Percentiles rank a stretch among this genome's conserved stretches.
Evolutionary conservation across 805 yeast genomes (phyloP).

Genomic region (Lachancea nothofagi): DNA sequence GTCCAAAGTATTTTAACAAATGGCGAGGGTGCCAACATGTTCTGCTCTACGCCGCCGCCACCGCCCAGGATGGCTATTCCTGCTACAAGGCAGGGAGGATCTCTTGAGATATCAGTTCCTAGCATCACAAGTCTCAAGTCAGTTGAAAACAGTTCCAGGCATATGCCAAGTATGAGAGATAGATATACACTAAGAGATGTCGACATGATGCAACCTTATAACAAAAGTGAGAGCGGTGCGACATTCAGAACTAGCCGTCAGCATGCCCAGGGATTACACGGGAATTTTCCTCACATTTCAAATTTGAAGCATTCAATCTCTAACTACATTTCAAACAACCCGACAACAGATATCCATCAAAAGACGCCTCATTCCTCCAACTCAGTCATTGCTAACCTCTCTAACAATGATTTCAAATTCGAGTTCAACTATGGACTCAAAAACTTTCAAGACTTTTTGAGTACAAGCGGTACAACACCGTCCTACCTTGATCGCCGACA

Average conservation of each 20-base stretch:
- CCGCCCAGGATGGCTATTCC: constrained; percentile 78
- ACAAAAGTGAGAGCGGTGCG: constrained; percentile 2
- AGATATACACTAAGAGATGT: constrained; percentile 26
- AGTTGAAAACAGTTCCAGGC: constrained; percentile 2
- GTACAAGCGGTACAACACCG: neutral
- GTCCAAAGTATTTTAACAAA: constrained; percentile 32
- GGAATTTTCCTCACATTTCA: constrained; percentile 4
- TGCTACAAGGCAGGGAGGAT: constrained; percentile 71
- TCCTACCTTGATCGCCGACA: neutral
- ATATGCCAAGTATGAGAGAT: constrained; percentile 18
- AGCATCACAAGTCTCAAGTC: constrained; percentile 3
- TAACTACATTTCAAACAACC: constrained; percentile 18
- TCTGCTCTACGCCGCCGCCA: constrained; percentile 44
- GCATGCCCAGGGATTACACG: neutral
- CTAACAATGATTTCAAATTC: constrained; percentile 30
- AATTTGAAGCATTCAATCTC: constrained; percentile 25
- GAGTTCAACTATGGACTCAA: constrained; percentile 28
- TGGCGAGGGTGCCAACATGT: constrained; percentile 33
- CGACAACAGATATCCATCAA: neutral
- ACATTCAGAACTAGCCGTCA: neutral
- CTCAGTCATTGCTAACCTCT: constrained; percentile 23
- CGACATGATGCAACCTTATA: constrained; percentile 20
- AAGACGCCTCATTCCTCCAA: constrained; percentile 1
- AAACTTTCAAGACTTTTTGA: constrained; percentile 10
- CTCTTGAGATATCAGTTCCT: constrained; percentile 60